Evolutionary conservation across 768 basidiomycete species (phyloP), one percentile per base, ranked within the genome.

Genomic region (Trametes cinnabarina): DNA sequence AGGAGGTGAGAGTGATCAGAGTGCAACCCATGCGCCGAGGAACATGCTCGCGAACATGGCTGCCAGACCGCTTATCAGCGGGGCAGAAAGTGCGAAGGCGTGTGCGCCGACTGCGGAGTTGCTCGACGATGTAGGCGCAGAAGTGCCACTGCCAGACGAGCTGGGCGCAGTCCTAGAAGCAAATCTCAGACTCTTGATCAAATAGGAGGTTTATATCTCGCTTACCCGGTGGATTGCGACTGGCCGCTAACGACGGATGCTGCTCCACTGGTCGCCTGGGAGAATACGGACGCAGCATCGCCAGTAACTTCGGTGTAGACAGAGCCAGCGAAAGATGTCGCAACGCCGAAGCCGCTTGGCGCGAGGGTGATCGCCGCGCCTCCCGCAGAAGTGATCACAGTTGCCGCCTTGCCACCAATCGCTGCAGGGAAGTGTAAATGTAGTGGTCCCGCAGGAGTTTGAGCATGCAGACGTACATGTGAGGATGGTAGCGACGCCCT

Each of bases 301-400:
- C 61, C 68, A 2, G 79, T 80, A 1, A 80, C 79, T 20, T 78
- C 74, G 15, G 80, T 84, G 69, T 77, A 86, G 2, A 79, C 66
- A 8, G 78, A 77, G 34, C 85, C 85, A 23, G 77, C 82, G 60
- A 76, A 77, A 19, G 80, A 77, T 26, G 84, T 86, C 8, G 71
- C 74, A 15, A 74, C 73, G 15, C 73, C 73, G 6, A 58, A 69
- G 30, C 71, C 72, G 49, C 69, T 66, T 65, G 77, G 40, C 25
- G 84, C 86, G 19, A 89, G 76, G 0, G 86, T 88, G 56, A 87
- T 71, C 1, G 79, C 86, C 42, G 76, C 63, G 11, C 86, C 87
- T 7, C 84, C 87, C 10, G 67, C 77, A 40, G 79, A 82, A 15
- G 82, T 85, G 26, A 88, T 70, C 19, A 88, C 67, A 14, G 83